Evolutionary conservation across 176 grass and related monocot genomes (phyloP), one percentile per base, ranked within the genome.

Genomic region (Oryza glumipatula): DNA sequence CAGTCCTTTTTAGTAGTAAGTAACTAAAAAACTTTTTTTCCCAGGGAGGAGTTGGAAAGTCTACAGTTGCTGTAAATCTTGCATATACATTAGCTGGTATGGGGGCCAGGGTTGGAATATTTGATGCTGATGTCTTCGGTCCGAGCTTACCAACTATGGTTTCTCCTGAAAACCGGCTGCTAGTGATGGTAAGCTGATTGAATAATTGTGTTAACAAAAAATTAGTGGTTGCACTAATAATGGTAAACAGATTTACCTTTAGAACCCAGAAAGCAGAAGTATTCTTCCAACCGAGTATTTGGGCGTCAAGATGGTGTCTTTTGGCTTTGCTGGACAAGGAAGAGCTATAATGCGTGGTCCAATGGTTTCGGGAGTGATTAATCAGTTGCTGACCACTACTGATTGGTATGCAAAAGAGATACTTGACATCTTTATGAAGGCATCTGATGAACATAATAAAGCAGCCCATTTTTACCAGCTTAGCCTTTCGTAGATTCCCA

Each of bases 61-160:
- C 93, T 68, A 98, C 96, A 2, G 91, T 98, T 35, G 96, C 96
- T 65, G 96, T 98, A 58, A 98, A 98, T 80, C 89, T 98, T 1
- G 96, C 93, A 1, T 98, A 95, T 56, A 98, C 93, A 35, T 74
- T 98, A 68, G 89, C 89, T 83, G 96, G 96, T 48, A 98, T 98
- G 96, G 96, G 96, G 5, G 96, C 96, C 12, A 82, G 96, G 78
- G 96, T 98, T 90, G 96, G 96, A 80, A 95, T 98, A 73, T 98
- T 98, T 1, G 96, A 98, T 81, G 96, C 96, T 65, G 96, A 98
- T 86, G 91, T 95, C 28, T 98, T 93, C 23, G 93, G 96, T 32
- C 96, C 96, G 63, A 98, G 96, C 88, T 86, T 98, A 72, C 96
- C 96, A 73, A 98, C 93, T 46, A 95, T 98, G 96, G 96, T 98